Percentiles rank a stretch among this genome's conserved stretches.
Conservation (phyloP, 257 asterid genomes). For the Scutellaria minor region DNA sequence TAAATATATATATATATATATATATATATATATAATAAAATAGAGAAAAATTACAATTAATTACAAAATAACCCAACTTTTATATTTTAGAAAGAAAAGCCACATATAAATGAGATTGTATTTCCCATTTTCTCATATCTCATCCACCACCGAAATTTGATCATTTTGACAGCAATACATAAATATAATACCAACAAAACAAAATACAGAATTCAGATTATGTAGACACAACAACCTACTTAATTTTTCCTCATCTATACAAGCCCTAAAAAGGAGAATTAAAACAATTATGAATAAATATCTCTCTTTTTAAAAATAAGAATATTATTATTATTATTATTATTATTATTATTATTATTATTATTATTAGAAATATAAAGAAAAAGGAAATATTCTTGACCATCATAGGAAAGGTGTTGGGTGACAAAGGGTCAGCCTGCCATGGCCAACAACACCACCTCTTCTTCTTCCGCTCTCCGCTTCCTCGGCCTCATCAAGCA, state of each 20-base stretch:
- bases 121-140: too few relatives aligned
- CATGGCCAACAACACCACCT: conserved; percentile 48
- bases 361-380: neutral
- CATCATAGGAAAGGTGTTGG: conserved; percentile 35
- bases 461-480: conserved; percentile 57
- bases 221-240: too few relatives aligned
- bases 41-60: too few relatives aligned
- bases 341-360: too few relatives aligned
- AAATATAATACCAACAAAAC: too few relatives aligned
- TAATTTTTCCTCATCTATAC: neutral
- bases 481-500: conserved; percentile 48
- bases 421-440: conserved; percentile 43
- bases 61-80: neutral
- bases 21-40: too few relatives aligned
- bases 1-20: too few relatives aligned
- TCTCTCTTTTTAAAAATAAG: neutral
- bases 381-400: neutral
- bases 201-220: too few relatives aligned
- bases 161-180: too few relatives aligned
- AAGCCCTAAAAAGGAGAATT: neutral
- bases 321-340: neutral
- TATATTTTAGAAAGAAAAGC: too few relatives aligned
- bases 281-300: neutral
- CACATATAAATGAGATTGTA: too few relatives aligned
- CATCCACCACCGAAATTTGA: too few relatives aligned